These are phyloP conservation scores for Linderniella brevidens DNA, from an alignment of 257 asterid genomes.

Conservation along the genomic window DNA sequence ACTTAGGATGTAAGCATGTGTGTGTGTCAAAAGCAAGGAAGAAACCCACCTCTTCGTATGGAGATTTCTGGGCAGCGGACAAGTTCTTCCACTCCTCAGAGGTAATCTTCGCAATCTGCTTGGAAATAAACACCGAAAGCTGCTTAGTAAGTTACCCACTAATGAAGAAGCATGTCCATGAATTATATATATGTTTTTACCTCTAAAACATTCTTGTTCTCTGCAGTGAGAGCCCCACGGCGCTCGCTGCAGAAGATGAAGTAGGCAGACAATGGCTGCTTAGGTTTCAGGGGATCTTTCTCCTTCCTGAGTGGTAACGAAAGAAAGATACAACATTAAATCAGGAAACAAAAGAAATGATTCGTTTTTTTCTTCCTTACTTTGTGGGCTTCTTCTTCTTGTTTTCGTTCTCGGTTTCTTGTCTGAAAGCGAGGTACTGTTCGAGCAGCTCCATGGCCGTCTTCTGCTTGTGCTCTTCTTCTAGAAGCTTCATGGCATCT, in stretches of 20 bases:
- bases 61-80: conserved; percentile 46
- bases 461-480: conserved; percentile 83
- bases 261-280: conserved; percentile 72
- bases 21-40: no score
- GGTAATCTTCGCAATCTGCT: conserved; percentile 46
- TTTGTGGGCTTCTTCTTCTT: conserved; percentile 39
- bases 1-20: no score
- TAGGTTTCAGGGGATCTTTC: conserved; percentile 81
- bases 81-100: conserved; percentile 94
- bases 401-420: conserved; percentile 48
- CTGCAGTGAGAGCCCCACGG: conserved; percentile 37
- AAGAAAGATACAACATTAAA: not conserved
- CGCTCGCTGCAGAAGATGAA: conserved; percentile 57
- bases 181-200: conserved; percentile 14
- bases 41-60: conserved; percentile 41
- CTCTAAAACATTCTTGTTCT: conserved; percentile 53
- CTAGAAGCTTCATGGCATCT: conserved; percentile 72
- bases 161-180: not conserved
- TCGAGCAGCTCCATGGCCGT: conserved; percentile 83
- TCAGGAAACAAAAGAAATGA: not conserved
- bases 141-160: not conserved
- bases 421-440: conserved; percentile 60
- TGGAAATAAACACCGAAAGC: not conserved
- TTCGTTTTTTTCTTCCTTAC: no score
- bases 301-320: conserved; percentile 44